These are phyloP conservation scores for Mycena citricolor DNA, from an alignment of 1,284 basidiomycete genomes.

Conservation along the genomic window DNA sequence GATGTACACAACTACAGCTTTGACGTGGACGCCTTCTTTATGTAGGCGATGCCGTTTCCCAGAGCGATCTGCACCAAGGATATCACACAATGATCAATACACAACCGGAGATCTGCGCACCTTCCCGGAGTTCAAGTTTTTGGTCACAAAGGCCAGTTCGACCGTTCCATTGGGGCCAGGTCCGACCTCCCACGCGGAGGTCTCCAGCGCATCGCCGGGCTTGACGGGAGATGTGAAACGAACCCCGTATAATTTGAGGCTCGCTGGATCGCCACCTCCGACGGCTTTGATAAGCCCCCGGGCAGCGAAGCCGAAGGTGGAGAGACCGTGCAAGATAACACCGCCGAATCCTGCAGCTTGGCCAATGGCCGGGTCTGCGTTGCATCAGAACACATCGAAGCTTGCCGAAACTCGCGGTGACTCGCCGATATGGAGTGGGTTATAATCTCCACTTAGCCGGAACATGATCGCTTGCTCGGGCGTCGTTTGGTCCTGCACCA, in stretches of 20 bases:
- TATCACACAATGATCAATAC: not conserved
- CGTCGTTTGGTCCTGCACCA: conserved; percentile 67
- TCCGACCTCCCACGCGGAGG: conserved; percentile 75
- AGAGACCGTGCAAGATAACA: conserved; percentile 81
- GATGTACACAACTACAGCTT: conserved; percentile 43
- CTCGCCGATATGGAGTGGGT: conserved; percentile 79
- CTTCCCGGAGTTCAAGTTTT: conserved; percentile 69
- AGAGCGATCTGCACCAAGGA: conserved; percentile 41
- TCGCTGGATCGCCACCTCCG: conserved; percentile 55
- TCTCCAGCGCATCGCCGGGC: conserved; percentile 79
- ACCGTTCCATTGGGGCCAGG: conserved; percentile 62
- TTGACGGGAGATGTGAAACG: conserved; percentile 80
- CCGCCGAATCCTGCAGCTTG: conserved; percentile 72
- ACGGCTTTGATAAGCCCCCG: conserved; percentile 66
- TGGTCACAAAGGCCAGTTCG: conserved; percentile 73
- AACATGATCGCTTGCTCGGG: conserved; percentile 77
- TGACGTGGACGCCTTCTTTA: conserved; percentile 51
- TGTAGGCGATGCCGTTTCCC: conserved; percentile 59
- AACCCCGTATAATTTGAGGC: conserved; percentile 66
- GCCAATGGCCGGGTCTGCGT: conserved; percentile 69
- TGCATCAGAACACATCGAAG: not conserved
- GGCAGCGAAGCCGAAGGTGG: conserved; percentile 75
- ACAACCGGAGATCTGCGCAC: conserved; percentile 31
- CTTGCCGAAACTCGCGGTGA: not conserved
- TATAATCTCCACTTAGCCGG: conserved; percentile 83